Conservation (phyloP, 495 filamentous ascomycete genomes). For the Aspergillus saccharolyticus region DNA sequence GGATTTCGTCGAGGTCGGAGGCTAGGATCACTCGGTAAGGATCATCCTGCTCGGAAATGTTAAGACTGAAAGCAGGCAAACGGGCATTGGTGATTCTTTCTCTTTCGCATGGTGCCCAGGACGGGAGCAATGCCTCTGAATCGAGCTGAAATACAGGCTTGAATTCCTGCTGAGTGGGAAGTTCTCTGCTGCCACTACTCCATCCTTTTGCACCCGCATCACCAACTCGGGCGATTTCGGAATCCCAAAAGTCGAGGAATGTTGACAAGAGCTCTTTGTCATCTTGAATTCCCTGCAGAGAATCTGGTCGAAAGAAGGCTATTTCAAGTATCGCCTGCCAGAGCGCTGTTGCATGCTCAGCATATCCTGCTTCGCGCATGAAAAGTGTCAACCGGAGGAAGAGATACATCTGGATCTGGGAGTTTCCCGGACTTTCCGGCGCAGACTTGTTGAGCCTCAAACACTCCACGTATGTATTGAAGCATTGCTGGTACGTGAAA, state of each 20-base stretch:
- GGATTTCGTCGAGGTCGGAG: constrained; percentile 62
- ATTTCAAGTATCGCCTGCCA: constrained; percentile 85
- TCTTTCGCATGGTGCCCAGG: constrained; percentile 61
- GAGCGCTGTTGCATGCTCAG: constrained; percentile 68
- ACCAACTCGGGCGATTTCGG: constrained; percentile 73
- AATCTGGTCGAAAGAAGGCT: constrained; percentile 52
- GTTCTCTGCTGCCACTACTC: constrained; percentile 30
- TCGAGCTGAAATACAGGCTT: constrained; percentile 9
- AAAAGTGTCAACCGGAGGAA: constrained; percentile 69
- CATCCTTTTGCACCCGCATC: constrained; percentile 70
- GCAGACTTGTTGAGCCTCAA: constrained; percentile 44
- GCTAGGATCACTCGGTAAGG: constrained; percentile 73
- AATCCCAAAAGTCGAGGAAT: constrained; percentile 83
- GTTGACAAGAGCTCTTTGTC: constrained; percentile 25
- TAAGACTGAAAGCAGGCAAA: constrained; percentile 60
- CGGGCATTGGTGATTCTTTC: constrained; percentile 40
- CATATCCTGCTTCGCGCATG: constrained; percentile 72
- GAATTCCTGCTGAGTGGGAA: constrained; percentile 20
- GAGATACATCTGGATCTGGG: constrained; percentile 59
- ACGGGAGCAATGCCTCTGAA: constrained; percentile 35
- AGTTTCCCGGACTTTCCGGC: constrained; percentile 20
- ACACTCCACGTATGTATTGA: constrained; percentile 50
- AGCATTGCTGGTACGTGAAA: constrained; percentile 66
- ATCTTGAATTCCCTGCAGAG: constrained; percentile 7
- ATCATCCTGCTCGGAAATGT: constrained; percentile 67